Evolutionary conservation across 768 basidiomycete species (phyloP).

Genomic region (Leccinum disarticulatum): DNA sequence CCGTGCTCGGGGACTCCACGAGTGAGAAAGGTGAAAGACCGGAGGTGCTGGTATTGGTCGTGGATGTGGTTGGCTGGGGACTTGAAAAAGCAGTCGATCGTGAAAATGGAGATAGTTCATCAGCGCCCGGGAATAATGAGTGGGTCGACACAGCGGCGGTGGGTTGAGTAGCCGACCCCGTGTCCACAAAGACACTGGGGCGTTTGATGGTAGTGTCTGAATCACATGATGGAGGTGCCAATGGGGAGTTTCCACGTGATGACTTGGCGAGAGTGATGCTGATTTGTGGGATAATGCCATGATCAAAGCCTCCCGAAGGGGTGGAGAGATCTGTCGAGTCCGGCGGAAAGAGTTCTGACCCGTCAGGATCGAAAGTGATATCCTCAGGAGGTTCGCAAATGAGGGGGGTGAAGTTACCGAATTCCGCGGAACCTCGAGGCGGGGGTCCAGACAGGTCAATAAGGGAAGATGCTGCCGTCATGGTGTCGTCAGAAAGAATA

Average conservation of each 20-base stretch:
- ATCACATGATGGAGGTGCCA: slow-evolving; percentile 26
- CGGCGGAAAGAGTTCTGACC: slow-evolving; percentile 15
- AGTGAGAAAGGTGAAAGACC: slow-evolving; percentile 31
- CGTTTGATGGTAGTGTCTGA: slow-evolving; percentile 27
- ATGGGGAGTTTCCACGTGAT: slow-evolving; percentile 30
- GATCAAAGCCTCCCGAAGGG: slow-evolving; percentile 11
- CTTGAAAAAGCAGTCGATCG: slow-evolving; percentile 23
- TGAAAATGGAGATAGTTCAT: slow-evolving; percentile 25
- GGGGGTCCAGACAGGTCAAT: slow-evolving; percentile 11
- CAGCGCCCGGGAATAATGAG: slow-evolving; percentile 15
- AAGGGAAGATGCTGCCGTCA: slow-evolving; percentile 18
- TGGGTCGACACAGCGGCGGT: slow-evolving; percentile 13
- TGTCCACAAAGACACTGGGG: slow-evolving; percentile 31
- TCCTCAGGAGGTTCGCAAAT: slow-evolving; percentile 34
- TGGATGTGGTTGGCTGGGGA: slow-evolving; percentile 25
- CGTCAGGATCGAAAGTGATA: slow-evolving; percentile 16
- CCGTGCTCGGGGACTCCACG: slow-evolving; percentile 27
- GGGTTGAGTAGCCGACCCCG: slow-evolving; percentile 25
- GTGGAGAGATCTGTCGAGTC: slow-evolving; percentile 15
- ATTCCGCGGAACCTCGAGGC: slow-evolving; percentile 24
- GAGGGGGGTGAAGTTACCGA: slow-evolving; percentile 26
- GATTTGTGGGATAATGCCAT: slow-evolving; percentile 29
- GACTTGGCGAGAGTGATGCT: slow-evolving; percentile 31
- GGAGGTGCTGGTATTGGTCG: slow-evolving; percentile 19
- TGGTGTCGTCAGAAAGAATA: slow-evolving; percentile 11